Evolutionary conservation across 768 basidiomycete genomes (phyloP).

Genomic region (Cystofilobasidium macerans): DNA sequence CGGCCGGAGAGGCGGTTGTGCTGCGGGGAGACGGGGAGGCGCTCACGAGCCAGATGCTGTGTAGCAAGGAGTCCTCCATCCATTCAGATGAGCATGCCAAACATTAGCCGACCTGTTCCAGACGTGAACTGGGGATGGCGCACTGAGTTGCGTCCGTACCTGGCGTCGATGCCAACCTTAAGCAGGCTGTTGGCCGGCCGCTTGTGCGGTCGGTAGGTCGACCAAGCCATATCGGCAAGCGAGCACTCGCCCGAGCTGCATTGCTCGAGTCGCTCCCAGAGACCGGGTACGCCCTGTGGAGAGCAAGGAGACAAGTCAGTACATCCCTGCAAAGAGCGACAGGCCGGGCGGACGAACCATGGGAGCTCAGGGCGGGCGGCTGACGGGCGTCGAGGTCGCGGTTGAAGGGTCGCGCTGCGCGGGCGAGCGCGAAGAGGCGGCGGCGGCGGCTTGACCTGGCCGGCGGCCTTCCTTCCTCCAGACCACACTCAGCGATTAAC

Average conservation of each 20-base stretch:
- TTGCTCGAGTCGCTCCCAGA: conserved; percentile 35
- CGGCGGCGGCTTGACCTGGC: not conserved
- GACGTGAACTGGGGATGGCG: no score
- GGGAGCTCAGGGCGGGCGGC: no score
- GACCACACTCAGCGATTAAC: not conserved
- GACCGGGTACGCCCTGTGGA: conserved; percentile 38
- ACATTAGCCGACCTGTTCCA: not conserved
- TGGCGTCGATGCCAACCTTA: conserved; percentile 42
- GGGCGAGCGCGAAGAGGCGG: no score
- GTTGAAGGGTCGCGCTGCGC: no score
- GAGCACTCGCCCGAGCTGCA: conserved; percentile 4
- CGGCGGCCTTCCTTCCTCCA: not conserved
- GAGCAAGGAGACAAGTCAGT: no score
- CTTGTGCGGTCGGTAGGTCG: conserved; percentile 60
- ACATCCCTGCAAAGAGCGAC: no score
- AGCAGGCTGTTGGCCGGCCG: conserved; percentile 64
- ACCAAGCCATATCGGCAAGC: conserved; percentile 38
- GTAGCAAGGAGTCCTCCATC: no score
- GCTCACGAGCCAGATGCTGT: conserved; percentile 46
- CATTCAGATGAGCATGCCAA: no score
- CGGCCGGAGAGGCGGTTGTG: no score
- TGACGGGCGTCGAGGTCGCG: no score
- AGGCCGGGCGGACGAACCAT: no score
- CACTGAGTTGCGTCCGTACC: not conserved
- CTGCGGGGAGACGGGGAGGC: conserved; percentile 37